These are phyloP conservation scores for Fraxinus sp. DNA, from an alignment of 305 asterid genomes.

Conservation along the genomic window DNA sequence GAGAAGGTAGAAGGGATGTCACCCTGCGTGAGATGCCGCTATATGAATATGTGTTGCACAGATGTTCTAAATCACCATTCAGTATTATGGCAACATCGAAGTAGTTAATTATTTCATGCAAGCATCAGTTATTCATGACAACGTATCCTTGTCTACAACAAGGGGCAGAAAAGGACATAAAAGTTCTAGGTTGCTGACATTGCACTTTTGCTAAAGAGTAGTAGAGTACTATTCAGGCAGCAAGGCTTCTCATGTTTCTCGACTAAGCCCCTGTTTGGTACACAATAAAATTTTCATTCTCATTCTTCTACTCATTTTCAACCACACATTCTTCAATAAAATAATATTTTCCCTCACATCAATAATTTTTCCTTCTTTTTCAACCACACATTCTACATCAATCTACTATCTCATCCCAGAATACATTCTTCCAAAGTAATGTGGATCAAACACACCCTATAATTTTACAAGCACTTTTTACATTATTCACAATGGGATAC, in stretches of 20 bases:
- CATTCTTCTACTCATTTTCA: no score
- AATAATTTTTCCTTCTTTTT: no score
- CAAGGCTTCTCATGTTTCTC: neutral
- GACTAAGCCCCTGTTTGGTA: neutral
- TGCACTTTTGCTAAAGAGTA: neutral
- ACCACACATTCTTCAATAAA: no score
- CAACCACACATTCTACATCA: no score
- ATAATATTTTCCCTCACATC: no score
- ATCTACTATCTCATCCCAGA: no score
- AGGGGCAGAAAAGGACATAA: neutral
- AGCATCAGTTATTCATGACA: neutral
- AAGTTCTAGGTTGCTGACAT: neutral
- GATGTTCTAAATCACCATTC: slow-evolving; percentile 12
- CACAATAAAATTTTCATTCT: no score
- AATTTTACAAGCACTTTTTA: neutral
- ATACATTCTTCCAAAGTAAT: no score
- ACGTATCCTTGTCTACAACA: neutral
- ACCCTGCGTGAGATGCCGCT: slow-evolving; percentile 49
- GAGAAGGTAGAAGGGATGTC: slow-evolving; percentile 51
- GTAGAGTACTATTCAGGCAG: neutral
- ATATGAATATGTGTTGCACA: slow-evolving; percentile 23
- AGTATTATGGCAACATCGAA: slow-evolving; percentile 7
- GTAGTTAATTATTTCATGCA: slow-evolving; percentile 17
- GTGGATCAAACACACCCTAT: no score
- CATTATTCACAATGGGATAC: neutral